Evolutionary conservation across 441 rosid genomes (phyloP), one percentile per base, ranked within the genome.

Genomic region (Arabidopsis lyrata): DNA sequence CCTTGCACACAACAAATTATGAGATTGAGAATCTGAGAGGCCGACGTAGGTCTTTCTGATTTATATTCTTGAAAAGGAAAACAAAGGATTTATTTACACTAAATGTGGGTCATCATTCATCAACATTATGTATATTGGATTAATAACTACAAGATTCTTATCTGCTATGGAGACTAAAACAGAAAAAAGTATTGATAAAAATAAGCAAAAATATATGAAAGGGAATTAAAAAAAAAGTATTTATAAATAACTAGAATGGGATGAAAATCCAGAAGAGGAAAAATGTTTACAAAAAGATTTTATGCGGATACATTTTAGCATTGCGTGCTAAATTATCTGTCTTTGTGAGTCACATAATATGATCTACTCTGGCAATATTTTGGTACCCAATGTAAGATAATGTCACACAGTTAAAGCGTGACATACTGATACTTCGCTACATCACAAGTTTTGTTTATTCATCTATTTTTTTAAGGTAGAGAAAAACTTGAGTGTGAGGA

Each of bases 1-100:
- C 54, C 35, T 62, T 63, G 47, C 63, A 63, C 48, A 70, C 76
- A 72, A 72, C 55, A 52, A 31, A 22, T 31, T 7, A 44, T 32
- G 45, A 44, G 63, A 68, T 7, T 42, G 27, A 14, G 12, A 48
- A 16, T 16, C 24, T 45, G 22, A 48, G 52, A 24, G 48, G 34
- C 32, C 14, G 8, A 35, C 22, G 24, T 22, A 8, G 14, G 49
- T 50, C 34, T 41, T 27, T 27, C 36, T 15, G 14, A 13, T 39
- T 1, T 39, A 2, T 27, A 24, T 36, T 34, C 12, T 11, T 54
- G 13, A 52, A 52, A 13, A 22, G 6, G 42, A 8, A 45, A 45
- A 22, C 2, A 22, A 36, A 6, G 4, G 20, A 20, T 11, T 32
- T 6, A 64, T 38, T 11, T 24, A 48, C 5, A 42, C 16, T 29